A percentile compares a stretch with the other conserved stretches of the same genome.
These are phyloP conservation scores for Cladosporium sp. DNA, from an alignment of 2,329 filamentous ascomycete species.

Conservation along the genomic window DNA sequence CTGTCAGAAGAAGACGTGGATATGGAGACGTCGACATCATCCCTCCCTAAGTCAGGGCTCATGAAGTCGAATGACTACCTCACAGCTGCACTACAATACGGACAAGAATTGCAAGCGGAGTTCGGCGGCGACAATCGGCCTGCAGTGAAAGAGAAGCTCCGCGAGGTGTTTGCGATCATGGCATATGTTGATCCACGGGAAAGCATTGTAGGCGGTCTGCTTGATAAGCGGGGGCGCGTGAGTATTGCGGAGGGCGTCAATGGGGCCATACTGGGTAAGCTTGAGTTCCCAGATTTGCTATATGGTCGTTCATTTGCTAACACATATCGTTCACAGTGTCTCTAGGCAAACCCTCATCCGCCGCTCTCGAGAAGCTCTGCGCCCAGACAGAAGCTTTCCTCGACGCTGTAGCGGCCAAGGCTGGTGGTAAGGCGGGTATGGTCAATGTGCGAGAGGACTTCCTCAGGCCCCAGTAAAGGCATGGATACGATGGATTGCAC, in stretches of 20 bases:
- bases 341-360: conserved; percentile 83
- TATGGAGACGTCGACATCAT: conserved; percentile 38
- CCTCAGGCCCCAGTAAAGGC: conserved; percentile 23
- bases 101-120: conserved; percentile 74
- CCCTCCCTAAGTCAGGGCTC: neutral
- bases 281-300: neutral
- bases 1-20: conserved; percentile 25
- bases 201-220: conserved; percentile 75
- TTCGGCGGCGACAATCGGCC: conserved; percentile 71
- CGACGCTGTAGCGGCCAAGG: conserved; percentile 69
- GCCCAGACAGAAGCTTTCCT: conserved; percentile 85
- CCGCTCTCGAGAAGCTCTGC: conserved; percentile 80
- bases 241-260: conserved; percentile 91
- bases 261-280: conserved; percentile 83
- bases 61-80: conserved; percentile 57
- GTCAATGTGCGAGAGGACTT: conserved; percentile 66
- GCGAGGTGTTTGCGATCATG: conserved; percentile 84
- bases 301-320: neutral
- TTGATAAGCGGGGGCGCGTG: conserved; percentile 74
- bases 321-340: conserved; percentile 63
- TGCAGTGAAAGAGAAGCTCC: conserved; percentile 71
- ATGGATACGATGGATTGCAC: neutral
- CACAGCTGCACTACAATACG: conserved; percentile 73
- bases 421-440: conserved; percentile 71
- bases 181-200: conserved; percentile 81